Evolutionary conservation across 2,329 filamentous ascomycete species (phyloP), one percentile per base, ranked within the genome.

Genomic region (Neonectria sp.): DNA sequence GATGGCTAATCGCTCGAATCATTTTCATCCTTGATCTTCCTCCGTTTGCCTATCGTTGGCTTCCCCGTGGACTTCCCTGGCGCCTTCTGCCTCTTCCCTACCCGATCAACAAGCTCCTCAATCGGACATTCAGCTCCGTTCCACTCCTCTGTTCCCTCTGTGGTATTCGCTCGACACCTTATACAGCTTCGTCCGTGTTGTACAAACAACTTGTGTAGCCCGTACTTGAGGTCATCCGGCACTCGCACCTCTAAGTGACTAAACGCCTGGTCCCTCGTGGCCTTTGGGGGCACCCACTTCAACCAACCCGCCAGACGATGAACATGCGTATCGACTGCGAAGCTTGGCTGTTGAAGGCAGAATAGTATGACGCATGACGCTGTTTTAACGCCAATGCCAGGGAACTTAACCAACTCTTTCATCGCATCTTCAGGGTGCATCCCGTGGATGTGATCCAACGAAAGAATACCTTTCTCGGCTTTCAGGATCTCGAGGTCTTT

Each of bases 331-430:
- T 76, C 74, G 27, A 76, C 74, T n/a, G 74, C 74, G 49, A 76
- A 76, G 62, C 74, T 76, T 4, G 74, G 74, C 35, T 76, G 74
- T 33, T 74, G 74, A 17, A 76, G 64, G 17, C 74, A 76, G 55
- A 76, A 76, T 12, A 76, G 56, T 27, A 76, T 76, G 56, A 76
- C 74, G 17, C 74, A 76, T 9, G 74, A 76, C n/a, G 74, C 71
- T 37, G 74, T 76, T 60, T 76, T 76, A 25, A 76, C 74, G 2
- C 74, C 74, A 40, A 76, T 76, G 3, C 74, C 74, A 4, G 74
- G 74, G 46, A 76, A 76, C 48, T 73, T 76, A 45, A 71, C 69
- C 48, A 76, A 61, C 3, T 66, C 73, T n/a, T 71, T 71, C 74
- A 76, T 76, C 40, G 74, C 74, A 59, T 76, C 71, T 21, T 76